phyloP scores from a whole-genome alignment of 805 yeast species.

The Myxozyma sirexii region DNA sequence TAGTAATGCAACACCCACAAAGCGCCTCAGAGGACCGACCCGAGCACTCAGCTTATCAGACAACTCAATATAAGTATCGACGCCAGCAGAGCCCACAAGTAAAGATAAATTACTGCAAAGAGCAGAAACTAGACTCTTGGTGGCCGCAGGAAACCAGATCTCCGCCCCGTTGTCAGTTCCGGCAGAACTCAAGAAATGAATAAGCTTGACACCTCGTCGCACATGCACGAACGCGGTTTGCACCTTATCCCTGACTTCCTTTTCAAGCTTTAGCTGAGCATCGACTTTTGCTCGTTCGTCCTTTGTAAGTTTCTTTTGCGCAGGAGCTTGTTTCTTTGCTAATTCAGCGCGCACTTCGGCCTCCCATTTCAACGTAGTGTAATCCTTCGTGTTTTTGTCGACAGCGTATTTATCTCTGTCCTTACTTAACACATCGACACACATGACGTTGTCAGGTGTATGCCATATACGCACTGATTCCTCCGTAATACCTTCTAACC shows the following conservation, averaged over 20 bases:
- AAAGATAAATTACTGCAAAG: conserved; percentile 45
- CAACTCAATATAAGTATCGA: conserved; percentile 56
- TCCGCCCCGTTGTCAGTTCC: conserved; percentile 67
- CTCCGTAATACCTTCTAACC: conserved; percentile 49
- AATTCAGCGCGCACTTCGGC: conserved; percentile 76
- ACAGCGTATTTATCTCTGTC: conserved; percentile 50
- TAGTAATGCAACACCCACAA: conserved; percentile 71
- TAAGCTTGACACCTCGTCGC: conserved; percentile 55
- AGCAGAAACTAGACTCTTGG: conserved; percentile 52
- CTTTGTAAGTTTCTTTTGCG: conserved; percentile 61
- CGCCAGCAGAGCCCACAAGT: conserved; percentile 51
- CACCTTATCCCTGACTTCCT: conserved; percentile 55
- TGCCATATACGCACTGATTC: conserved; percentile 65
- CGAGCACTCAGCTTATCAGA: conserved; percentile 57
- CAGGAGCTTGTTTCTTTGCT: conserved; percentile 42
- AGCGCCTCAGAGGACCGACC: conserved; percentile 53
- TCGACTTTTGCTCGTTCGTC: conserved; percentile 72
- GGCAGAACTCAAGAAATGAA: conserved; percentile 53
- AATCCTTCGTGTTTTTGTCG: conserved; percentile 78
- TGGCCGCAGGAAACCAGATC: conserved; percentile 74
- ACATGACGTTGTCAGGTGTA: conserved; percentile 69
- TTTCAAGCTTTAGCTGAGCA: conserved; percentile 66
- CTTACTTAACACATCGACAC: conserved; percentile 60
- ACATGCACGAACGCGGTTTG: conserved; percentile 45
- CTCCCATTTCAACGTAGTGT: conserved; percentile 89